Conservation (phyloP, 2,329 filamentous ascomycete species). For the Colletotrichum tanaceti region DNA sequence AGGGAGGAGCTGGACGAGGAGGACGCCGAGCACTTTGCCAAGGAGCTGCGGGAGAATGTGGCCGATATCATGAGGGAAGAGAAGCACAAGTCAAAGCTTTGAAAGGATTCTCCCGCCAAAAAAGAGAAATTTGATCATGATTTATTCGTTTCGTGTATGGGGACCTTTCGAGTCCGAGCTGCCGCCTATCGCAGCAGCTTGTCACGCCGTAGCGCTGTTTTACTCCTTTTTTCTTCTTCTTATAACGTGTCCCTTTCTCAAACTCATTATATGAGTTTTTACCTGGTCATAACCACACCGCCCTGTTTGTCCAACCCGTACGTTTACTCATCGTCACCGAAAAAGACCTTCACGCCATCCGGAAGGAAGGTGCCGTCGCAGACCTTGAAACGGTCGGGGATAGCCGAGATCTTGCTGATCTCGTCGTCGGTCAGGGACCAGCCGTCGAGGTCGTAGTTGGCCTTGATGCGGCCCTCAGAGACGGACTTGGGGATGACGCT, state of each 20-base stretch:
- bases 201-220: constrained; percentile 20
- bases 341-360: constrained; percentile 75
- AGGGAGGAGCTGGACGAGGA: constrained; percentile 82
- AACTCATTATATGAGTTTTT: constrained; percentile 33
- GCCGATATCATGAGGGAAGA: constrained; percentile 55
- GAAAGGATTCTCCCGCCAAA: constrained; percentile 34
- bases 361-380: constrained; percentile 81
- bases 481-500: constrained; percentile 89
- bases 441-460: constrained; percentile 80
- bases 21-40: constrained; percentile 72
- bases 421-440: constrained; percentile 81
- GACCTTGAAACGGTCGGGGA: constrained; percentile 84
- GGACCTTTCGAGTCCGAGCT: constrained; percentile 23
- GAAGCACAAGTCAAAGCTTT: constrained; percentile 53
- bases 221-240: constrained; percentile 20
- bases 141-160: constrained; percentile 31
- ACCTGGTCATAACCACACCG: constrained; percentile 16
- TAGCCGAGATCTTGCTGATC: constrained; percentile 72
- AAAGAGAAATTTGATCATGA: constrained; percentile 18
- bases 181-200: constrained; percentile 8
- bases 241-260: background rate
- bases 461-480: constrained; percentile 77
- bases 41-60: constrained; percentile 62
- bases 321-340: constrained; percentile 80
- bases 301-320: background rate